These are phyloP conservation scores for Fusarium liriodendri DNA, from an alignment of 2,329 filamentous ascomycete species.

Conservation along the genomic window DNA sequence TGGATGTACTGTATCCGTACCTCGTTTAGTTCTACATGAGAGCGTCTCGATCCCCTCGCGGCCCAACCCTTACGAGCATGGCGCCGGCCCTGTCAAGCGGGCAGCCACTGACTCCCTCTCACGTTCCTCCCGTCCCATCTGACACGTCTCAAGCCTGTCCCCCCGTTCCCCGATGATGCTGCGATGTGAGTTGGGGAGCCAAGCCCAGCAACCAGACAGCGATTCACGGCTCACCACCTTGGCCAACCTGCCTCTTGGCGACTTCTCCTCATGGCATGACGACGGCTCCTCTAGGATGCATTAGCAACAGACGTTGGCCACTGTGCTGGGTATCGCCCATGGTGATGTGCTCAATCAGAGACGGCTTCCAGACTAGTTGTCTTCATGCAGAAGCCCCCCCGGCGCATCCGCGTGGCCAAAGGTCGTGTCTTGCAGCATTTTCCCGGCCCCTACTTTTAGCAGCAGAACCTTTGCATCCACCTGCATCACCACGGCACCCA, in stretches of 20 bases:
- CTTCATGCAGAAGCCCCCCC: constrained; percentile 37
- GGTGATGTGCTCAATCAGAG: constrained; percentile 18
- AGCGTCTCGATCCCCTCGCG: constrained; percentile 1
- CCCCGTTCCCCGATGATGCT: constrained; percentile 18
- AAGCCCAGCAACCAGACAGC: constrained; percentile 9
- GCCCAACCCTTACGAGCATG: constrained; percentile 3
- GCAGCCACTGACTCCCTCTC: constrained; percentile 18
- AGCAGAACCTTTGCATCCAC: constrained; percentile 25
- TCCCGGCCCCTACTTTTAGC: constrained; percentile 17
- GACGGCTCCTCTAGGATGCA: constrained; percentile 28
- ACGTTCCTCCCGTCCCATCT: constrained; percentile 28
- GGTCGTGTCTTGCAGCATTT: constrained; percentile 41
- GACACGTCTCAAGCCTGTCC: constrained; percentile 32
- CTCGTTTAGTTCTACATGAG: constrained; percentile 2
- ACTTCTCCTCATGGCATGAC: constrained; percentile 38
- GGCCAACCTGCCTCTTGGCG: constrained; percentile 24
- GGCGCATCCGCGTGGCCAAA: constrained; percentile 39
- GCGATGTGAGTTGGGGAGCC: constrained; percentile 13
- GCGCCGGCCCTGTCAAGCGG: constrained; percentile 8
- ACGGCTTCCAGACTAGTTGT: constrained; percentile 39
- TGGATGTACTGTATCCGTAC: not conserved
- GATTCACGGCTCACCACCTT: constrained; percentile 25
- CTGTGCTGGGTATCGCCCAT: constrained; percentile 24
- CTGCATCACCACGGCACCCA: constrained; percentile 31
- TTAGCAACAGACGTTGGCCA: constrained; percentile 37